Conservation (phyloP, 352 stramenopile genomes). For the Pythium graminicola region DNA sequence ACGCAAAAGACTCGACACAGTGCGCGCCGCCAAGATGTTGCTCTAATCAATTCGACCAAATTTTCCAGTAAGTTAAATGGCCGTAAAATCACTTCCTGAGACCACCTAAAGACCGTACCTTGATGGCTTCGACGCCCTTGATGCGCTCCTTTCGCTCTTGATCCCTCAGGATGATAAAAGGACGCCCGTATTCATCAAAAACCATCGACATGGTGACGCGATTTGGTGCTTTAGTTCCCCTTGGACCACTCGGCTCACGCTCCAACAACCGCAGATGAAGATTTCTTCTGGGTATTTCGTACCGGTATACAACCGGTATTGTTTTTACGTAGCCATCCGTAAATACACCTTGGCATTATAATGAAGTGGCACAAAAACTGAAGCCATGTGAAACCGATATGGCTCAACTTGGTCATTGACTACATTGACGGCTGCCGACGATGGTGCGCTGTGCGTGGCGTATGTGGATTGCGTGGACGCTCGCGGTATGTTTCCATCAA, state of each 20-base stretch:
- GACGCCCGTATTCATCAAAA: constrained; percentile 99
- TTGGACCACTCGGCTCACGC: constrained; percentile 12
- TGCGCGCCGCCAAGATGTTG: constrained; percentile 98
- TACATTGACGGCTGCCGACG: neutral
- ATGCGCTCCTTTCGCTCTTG: constrained; percentile 97
- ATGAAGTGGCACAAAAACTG: constrained; percentile 9
- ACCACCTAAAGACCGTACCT: constrained; percentile 44
- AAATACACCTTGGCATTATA: constrained; percentile 10
- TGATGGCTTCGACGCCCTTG: constrained; percentile 98
- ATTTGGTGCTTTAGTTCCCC: neutral
- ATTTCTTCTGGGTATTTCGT: constrained; percentile 21
- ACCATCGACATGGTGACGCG: constrained; percentile 81
- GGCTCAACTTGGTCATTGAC: neutral
- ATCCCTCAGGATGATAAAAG: constrained; percentile 99
- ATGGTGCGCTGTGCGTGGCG: neutral
- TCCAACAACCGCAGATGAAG: constrained; percentile 27
- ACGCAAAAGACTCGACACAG: constrained; percentile 95
- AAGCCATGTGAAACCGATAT: constrained; percentile 21
- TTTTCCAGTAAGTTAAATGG: neutral
- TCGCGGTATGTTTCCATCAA: neutral
- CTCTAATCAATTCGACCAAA: constrained; percentile 42
- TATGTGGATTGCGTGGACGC: neutral
- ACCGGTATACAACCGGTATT: constrained; percentile 21
- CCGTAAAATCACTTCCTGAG: constrained; percentile 1
- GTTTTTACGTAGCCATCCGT: constrained; percentile 1